Percentiles rank a stretch among this genome's conserved stretches.
Evolutionary conservation across 2,329 filamentous ascomycete species (phyloP).

Genomic region (Exophiala sp.): DNA sequence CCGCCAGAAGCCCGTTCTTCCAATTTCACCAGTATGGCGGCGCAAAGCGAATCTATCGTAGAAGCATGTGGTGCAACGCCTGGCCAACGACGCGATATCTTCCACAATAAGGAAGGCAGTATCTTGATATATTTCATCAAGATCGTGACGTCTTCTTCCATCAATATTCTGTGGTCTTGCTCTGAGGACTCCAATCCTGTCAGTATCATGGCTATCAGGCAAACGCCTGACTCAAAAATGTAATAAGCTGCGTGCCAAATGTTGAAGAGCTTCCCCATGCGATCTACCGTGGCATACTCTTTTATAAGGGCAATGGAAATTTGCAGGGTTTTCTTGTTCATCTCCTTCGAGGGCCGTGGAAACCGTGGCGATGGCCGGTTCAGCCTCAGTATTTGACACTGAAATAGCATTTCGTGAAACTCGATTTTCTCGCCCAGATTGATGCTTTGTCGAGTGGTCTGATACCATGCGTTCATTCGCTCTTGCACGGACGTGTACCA

Average conservation of each 20-base stretch:
- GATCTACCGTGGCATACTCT: slow-evolving; percentile 8
- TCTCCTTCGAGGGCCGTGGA: slow-evolving; percentile 2
- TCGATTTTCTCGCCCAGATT: slow-evolving; percentile 13
- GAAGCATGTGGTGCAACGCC: slow-evolving; percentile 4
- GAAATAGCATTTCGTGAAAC: slow-evolving; percentile 16
- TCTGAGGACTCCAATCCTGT: background rate
- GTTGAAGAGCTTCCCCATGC: slow-evolving; percentile 15
- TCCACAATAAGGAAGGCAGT: slow-evolving; percentile 5
- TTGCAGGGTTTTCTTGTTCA: slow-evolving; percentile 7
- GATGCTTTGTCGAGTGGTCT: slow-evolving; percentile 6
- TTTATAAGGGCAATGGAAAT: slow-evolving; percentile 11
- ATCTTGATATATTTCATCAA: slow-evolving; percentile 9
- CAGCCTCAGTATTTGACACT: slow-evolving; percentile 10
- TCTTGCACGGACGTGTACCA: slow-evolving; percentile 6
- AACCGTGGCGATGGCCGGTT: slow-evolving; percentile 15
- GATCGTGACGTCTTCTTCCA: slow-evolving; percentile 7
- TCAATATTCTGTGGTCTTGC: background rate
- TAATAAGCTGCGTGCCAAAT: slow-evolving; percentile 14
- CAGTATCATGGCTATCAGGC: slow-evolving; percentile 1
- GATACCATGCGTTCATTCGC: slow-evolving; percentile 9
- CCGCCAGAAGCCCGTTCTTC: slow-evolving; percentile 6
- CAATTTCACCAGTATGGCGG: slow-evolving; percentile 4
- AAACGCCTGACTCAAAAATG: slow-evolving; percentile 8
- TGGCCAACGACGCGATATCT: slow-evolving; percentile 16
- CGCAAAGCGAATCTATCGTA: slow-evolving; percentile 4